Evolutionary conservation across 352 stramenopile genomes (phyloP).

Genomic region (Pythium insidiosum): DNA sequence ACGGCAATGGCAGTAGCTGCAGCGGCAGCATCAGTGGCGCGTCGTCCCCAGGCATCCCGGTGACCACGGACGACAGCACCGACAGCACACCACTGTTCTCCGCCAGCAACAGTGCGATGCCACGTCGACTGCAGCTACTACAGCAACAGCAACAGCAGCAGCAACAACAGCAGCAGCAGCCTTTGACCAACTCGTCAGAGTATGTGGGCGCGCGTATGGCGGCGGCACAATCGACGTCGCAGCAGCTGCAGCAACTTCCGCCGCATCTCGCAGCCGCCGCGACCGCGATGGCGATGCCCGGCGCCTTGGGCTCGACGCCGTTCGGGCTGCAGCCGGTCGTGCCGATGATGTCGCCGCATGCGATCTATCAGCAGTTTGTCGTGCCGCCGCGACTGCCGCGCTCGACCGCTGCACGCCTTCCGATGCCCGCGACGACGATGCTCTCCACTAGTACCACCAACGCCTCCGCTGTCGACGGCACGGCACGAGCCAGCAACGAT

Average conservation of each 20-base stretch:
- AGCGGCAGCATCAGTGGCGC: conserved; percentile 11
- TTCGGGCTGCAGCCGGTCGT: not conserved
- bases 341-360: not conserved
- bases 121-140: too few relatives aligned
- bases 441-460: not conserved
- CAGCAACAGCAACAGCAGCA: too few relatives aligned
- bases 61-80: too few relatives aligned
- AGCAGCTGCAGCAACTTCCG: not conserved
- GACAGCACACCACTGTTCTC: too few relatives aligned
- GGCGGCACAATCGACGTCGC: not conserved
- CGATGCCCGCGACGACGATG: not conserved
- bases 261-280: conserved; percentile 6
- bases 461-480: too few relatives aligned
- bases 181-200: too few relatives aligned
- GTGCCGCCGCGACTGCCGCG: not conserved
- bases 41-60: too few relatives aligned
- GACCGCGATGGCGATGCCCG: conserved; percentile 22
- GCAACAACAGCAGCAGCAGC: too few relatives aligned
- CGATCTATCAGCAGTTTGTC: not conserved
- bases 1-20: conserved; percentile 4
- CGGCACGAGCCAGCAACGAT: too few relatives aligned
- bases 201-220: too few relatives aligned
- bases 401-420: too few relatives aligned
- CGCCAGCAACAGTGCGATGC: too few relatives aligned
- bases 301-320: not conserved